Base-by-base conservation (phyloP, 2,329 filamentous ascomycete genomes). In the Colletotrichum shisoi region DNA sequence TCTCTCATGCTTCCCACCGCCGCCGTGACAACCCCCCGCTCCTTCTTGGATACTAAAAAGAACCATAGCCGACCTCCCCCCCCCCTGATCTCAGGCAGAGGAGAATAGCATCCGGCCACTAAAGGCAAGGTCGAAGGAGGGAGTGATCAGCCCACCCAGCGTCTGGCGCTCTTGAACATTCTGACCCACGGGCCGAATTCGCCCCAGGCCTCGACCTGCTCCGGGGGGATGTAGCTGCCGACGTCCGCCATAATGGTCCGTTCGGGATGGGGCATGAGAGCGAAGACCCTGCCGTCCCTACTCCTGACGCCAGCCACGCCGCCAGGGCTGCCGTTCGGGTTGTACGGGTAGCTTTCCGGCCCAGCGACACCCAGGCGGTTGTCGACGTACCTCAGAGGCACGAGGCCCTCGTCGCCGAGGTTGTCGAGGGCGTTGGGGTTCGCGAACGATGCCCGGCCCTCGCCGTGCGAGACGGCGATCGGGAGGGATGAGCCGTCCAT, bases 221-320 rank as follows among this genome's bases (percentile, higher is more conserved):
- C 79, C 3, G 73, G 73, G 8, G 92, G 91, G 69, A 90, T 81
- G 77, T 89, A 97, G 77, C 91, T 94, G 54, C 85, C 88, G 68
- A 93, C 89, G 66, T 92, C 91, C 64, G 87, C 88, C 81, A 96
- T 81, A 66, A 96, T 88, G 17, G 92, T 96, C n/a, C 93, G 87
- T 81, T 97, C 93, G 1, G 93, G 93, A 77, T 97, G 93, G 69
- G 94, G 94, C 93, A 97, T 97, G 81, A 97, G 87, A 7, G 93
- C 93, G 71, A 97, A 78, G 1, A 96, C 91, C 64, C 92, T 85
- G 13, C 93, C 93, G 75, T 96, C 90, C 49, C 82, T 85, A 73
- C 87, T 93, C 72, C 90, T 84, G 31, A 96, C 90, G 75, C 89
- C 93, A 1, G 93, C 91, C 70, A 97, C 91, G 74, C 92, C 93